Evolutionary conservation across 352 stramenopile species (phyloP).

Genomic region (Thraustochytrium sp.): DNA sequence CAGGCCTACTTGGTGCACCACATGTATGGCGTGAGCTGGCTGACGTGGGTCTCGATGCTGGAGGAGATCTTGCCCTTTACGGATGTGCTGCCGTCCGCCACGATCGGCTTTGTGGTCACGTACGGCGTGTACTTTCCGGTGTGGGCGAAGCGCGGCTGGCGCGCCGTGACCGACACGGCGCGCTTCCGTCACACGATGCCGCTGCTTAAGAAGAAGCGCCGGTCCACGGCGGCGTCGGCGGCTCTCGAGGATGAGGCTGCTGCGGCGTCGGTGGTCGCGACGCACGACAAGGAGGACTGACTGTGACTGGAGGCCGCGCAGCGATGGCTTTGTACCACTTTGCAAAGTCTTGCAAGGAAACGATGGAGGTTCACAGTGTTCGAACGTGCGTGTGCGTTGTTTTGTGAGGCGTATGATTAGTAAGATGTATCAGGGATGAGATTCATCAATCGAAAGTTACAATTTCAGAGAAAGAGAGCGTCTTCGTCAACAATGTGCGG

Average conservation of each 20-base stretch:
- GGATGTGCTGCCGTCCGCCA: slow-evolving; percentile 87
- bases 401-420: too few species aligned
- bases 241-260: too few species aligned
- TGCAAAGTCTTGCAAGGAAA: too few species aligned
- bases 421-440: background rate
- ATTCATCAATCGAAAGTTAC: background rate
- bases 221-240: too few species aligned
- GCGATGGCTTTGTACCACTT: too few species aligned
- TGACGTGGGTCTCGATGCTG: slow-evolving; percentile 56
- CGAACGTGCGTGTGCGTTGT: background rate
- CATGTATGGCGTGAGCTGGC: slow-evolving; percentile 77
- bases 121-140: slow-evolving; percentile 51
- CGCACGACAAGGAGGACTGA: too few species aligned
- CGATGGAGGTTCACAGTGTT: background rate
- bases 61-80: slow-evolving; percentile 86
- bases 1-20: slow-evolving; percentile 76
- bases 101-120: slow-evolving; percentile 72
- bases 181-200: too few species aligned
- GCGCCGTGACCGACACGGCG: too few species aligned
- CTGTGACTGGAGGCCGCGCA: too few species aligned
- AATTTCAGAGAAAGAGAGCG: background rate
- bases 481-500: background rate
- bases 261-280: too few species aligned
- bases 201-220: too few species aligned
- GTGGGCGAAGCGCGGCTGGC: background rate